phyloP scores from a whole-genome alignment of 805 yeast species.

The Saturnispora ahearnii region DNA sequence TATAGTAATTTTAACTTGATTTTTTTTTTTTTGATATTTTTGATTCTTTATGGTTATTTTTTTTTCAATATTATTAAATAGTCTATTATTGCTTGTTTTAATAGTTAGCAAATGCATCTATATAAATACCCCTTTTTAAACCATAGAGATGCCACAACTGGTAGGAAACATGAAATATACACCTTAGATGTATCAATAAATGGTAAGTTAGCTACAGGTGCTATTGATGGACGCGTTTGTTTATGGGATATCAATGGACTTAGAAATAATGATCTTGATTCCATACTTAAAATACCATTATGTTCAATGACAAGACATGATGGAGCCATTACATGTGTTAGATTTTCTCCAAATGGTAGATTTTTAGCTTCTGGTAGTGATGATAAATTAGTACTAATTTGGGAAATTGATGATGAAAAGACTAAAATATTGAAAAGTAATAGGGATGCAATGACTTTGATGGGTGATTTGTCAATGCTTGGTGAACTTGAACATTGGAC shows the following conservation, averaged over 20 bases:
- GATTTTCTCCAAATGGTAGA: constrained; percentile 87
- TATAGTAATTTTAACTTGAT: background rate
- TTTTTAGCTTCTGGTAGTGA: constrained; percentile 93
- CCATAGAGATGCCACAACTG: constrained; percentile 38
- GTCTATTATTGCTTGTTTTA: background rate
- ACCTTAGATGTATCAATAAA: constrained; percentile 74
- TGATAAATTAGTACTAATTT: constrained; percentile 80
- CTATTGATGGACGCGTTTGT: constrained; percentile 83
- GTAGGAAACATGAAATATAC: constrained; percentile 68
- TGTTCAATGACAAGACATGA: constrained; percentile 93
- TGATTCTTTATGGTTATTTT: background rate
- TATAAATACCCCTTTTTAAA: constrained; percentile 5
- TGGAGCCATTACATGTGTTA: constrained; percentile 91
- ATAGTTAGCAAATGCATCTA: background rate
- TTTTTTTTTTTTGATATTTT: background rate
- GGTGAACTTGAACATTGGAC: constrained; percentile 88
- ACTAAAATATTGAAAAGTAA: constrained; percentile 32
- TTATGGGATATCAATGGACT: constrained; percentile 48
- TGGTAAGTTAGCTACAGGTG: constrained; percentile 91
- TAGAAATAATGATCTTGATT: constrained; percentile 25
- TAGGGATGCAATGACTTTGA: constrained; percentile 11
- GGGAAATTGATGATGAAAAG: constrained; percentile 80
- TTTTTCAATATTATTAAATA: background rate
- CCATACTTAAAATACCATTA: constrained; percentile 38
- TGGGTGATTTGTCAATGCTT: constrained; percentile 29